These are phyloP conservation scores for Leccinum uliginosum DNA, from an alignment of 768 basidiomycete species.

Conservation along the genomic window DNA sequence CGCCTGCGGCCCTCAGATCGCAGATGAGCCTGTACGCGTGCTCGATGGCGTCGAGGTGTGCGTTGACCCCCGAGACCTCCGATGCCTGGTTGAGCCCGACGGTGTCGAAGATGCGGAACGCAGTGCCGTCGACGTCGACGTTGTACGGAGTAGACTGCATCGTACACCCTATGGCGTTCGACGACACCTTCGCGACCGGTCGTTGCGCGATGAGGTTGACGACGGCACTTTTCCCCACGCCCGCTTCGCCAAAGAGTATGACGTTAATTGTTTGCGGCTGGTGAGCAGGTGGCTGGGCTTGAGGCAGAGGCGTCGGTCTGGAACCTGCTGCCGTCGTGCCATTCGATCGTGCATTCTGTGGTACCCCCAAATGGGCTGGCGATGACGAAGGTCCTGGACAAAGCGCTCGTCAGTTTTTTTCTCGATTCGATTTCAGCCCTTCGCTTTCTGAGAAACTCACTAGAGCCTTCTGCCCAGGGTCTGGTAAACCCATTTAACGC, in stretches of 20 bases:
- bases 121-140: conserved; percentile 6
- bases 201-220: conserved; percentile 3
- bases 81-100: conserved; percentile 20
- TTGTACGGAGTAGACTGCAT: conserved; percentile 21
- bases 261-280: not conserved
- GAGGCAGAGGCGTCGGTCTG: not conserved
- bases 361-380: not conserved
- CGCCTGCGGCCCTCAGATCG: conserved; percentile 18
- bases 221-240: conserved; percentile 7
- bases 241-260: conserved; percentile 3
- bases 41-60: not conserved
- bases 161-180: conserved; percentile 25
- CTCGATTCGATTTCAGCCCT: not conserved
- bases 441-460: not conserved
- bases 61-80: not conserved
- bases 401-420: not conserved
- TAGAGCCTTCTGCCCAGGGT: too few relatives aligned
- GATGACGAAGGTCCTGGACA: not conserved
- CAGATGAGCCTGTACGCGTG: conserved; percentile 24
- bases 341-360: not conserved
- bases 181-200: conserved; percentile 5
- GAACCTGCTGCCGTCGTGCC: not conserved
- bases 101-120: conserved; percentile 24
- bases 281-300: not conserved
- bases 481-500: not conserved